phyloP scores from a whole-genome alignment of 371 early-diverging fungal species.

The Syncephalastrum sp. region DNA sequence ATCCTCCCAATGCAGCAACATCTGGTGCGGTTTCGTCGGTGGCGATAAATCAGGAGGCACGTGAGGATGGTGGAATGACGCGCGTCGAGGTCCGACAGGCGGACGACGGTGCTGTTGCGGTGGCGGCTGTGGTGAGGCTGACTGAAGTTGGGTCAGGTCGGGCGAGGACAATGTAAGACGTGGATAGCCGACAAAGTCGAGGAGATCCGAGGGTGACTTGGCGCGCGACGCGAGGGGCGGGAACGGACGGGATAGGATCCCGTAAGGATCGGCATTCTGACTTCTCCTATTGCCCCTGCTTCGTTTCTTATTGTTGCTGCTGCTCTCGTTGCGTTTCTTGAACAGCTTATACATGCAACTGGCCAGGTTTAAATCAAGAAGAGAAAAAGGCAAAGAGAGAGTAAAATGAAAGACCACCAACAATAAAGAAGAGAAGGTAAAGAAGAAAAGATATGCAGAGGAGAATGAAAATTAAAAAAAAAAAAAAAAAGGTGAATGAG shows the following conservation, averaged over 20 bases:
- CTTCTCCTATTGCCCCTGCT: too few species aligned
- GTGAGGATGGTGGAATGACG: conserved; percentile 6
- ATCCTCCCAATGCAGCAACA: conserved; percentile 2
- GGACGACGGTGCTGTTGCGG: conserved; percentile 3
- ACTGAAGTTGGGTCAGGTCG: neutral
- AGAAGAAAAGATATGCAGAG: too few species aligned
- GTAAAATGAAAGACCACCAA: too few species aligned
- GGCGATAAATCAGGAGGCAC: conserved; percentile 2
- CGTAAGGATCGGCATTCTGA: too few species aligned
- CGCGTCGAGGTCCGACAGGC: conserved; percentile 3
- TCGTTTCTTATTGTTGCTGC: too few species aligned
- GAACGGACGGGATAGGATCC: conserved; percentile 3
- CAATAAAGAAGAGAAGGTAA: too few species aligned
- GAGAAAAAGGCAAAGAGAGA: too few species aligned
- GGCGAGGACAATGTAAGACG: neutral
- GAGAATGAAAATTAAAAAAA: too few species aligned
- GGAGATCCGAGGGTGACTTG: conserved; percentile 3
- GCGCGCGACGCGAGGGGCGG: conserved; percentile 6
- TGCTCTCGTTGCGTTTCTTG: too few species aligned
- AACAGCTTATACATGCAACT: too few species aligned
- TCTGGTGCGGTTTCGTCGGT: conserved; percentile 1
- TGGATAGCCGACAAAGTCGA: conserved; percentile 12
- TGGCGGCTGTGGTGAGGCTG: neutral
- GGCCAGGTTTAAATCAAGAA: too few species aligned
- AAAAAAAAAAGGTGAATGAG: too few species aligned